Evolutionary conservation across 768 basidiomycete species (phyloP).

Genomic region (Hygrophorus pudorinus): DNA sequence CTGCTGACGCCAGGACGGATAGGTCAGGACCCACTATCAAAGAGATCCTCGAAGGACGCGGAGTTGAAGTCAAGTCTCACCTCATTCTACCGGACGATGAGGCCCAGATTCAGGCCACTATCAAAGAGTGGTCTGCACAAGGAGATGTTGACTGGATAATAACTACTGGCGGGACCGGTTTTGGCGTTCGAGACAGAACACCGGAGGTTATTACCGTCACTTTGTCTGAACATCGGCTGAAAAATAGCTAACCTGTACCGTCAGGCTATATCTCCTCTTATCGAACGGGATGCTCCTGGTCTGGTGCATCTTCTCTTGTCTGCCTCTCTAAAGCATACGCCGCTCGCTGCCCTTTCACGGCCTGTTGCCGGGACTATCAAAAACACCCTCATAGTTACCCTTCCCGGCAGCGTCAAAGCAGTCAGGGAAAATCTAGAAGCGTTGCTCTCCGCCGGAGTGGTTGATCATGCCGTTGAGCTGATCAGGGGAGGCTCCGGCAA

Average conservation of each 20-base stretch:
- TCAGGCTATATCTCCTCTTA: slow-evolving; percentile 52
- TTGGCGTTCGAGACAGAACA: slow-evolving; percentile 70
- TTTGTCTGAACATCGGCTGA: neutral
- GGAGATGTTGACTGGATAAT: slow-evolving; percentile 62
- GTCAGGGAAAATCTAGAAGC: slow-evolving; percentile 69
- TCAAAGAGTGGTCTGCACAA: slow-evolving; percentile 36
- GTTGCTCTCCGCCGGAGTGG: slow-evolving; percentile 46
- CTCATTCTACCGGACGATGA: slow-evolving; percentile 62
- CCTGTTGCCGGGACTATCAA: slow-evolving; percentile 70
- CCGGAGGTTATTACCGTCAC: slow-evolving; percentile 51
- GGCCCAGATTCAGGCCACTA: slow-evolving; percentile 33
- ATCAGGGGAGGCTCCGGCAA: slow-evolving; percentile 59
- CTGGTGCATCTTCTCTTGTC: slow-evolving; percentile 67
- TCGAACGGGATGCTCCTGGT: slow-evolving; percentile 59
- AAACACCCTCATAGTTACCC: slow-evolving; percentile 61
- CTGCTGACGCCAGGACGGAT: slow-evolving; percentile 38
- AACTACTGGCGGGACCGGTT: slow-evolving; percentile 84
- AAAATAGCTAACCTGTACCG: no score
- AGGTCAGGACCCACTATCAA: slow-evolving; percentile 57
- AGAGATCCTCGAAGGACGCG: slow-evolving; percentile 29
- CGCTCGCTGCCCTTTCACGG: slow-evolving; percentile 72
- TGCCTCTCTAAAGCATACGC: slow-evolving; percentile 62
- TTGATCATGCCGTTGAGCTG: slow-evolving; percentile 65
- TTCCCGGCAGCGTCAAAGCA: slow-evolving; percentile 81
- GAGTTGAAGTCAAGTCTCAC: slow-evolving; percentile 26